A percentile compares a stretch with the other conserved stretches of the same genome.
Evolutionary conservation across 305 asterid species (phyloP).

Genomic region (Coffea humblotiana): DNA sequence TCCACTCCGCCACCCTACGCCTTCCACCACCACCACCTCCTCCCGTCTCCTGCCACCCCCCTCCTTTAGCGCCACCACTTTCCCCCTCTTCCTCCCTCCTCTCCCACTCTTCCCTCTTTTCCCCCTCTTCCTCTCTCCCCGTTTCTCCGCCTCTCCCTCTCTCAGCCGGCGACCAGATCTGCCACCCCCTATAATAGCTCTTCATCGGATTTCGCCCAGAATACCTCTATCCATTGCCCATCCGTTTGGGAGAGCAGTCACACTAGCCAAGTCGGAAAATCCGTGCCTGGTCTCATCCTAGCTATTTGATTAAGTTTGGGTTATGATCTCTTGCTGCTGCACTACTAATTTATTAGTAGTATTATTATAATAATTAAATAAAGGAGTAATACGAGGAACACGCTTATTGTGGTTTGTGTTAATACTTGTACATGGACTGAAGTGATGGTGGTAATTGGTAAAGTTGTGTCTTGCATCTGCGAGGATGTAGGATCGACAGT

Average conservation of each 20-base stretch:
- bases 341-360: not conserved
- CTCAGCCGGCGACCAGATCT: too few relatives aligned
- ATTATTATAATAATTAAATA: not conserved
- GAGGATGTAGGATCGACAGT: conserved; percentile 38
- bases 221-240: conserved; percentile 53
- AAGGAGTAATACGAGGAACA: conserved; percentile 7
- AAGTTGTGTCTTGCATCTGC: conserved; percentile 29
- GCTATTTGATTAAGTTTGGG: conserved; percentile 42
- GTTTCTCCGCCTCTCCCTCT: too few relatives aligned
- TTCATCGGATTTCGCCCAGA: conserved; percentile 29
- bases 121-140: too few relatives aligned
- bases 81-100: too few relatives aligned
- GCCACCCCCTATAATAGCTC: too few relatives aligned
- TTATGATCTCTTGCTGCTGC: conserved; percentile 3
- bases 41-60: too few relatives aligned
- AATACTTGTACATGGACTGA: conserved; percentile 24
- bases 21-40: too few relatives aligned
- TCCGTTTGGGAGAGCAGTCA: conserved; percentile 89
- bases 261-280: conserved; percentile 78
- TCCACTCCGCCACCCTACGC: too few relatives aligned
- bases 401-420: not conserved
- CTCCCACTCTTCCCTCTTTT: too few relatives aligned
- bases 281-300: conserved; percentile 94
- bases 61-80: too few relatives aligned
- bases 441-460: not conserved